Conservation (phyloP, 306 rosid species). For the Glycine latifolia region DNA sequence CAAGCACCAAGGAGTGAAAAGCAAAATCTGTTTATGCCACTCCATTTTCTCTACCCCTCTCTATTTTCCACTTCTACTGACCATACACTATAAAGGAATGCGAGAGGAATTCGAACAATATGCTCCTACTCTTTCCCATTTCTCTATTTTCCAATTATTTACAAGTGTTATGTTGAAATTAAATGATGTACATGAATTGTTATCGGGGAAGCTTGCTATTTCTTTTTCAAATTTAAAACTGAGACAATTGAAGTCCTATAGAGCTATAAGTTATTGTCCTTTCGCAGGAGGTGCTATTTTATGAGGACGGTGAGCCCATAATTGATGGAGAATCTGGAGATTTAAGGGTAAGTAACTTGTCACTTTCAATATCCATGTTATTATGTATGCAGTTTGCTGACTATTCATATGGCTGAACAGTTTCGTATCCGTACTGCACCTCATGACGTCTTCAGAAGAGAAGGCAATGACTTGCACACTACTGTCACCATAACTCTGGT, state of each 20-base stretch:
- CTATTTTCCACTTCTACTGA: conserved; percentile 23
- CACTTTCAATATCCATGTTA: conserved; percentile 33
- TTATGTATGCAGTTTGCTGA: conserved; percentile 45
- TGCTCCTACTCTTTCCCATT: background rate
- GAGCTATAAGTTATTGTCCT: conserved; percentile 38
- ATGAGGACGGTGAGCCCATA: conserved; percentile 97
- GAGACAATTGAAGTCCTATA: background rate
- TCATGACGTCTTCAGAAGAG: conserved; percentile 83
- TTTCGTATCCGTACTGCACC: conserved; percentile 87
- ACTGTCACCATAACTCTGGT: conserved; percentile 94
- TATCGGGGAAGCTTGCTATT: conserved; percentile 11
- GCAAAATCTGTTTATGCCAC: background rate
- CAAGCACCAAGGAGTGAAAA: conserved; percentile 18
- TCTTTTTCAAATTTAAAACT: background rate
- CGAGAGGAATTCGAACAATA: background rate
- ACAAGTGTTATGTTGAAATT: conserved; percentile 10
- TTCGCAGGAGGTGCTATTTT: conserved; percentile 87
- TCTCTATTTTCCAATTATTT: background rate
- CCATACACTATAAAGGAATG: background rate
- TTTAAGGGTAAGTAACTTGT: conserved; percentile 68
- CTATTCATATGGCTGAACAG: conserved; percentile 56
- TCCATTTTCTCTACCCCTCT: background rate
- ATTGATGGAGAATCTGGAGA: conserved; percentile 98
- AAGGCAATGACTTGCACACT: conserved; percentile 86
- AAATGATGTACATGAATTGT: conserved; percentile 14